Evolutionary conservation across 805 yeast species (phyloP).

Genomic region (Schwanniomyces polymorphus): DNA sequence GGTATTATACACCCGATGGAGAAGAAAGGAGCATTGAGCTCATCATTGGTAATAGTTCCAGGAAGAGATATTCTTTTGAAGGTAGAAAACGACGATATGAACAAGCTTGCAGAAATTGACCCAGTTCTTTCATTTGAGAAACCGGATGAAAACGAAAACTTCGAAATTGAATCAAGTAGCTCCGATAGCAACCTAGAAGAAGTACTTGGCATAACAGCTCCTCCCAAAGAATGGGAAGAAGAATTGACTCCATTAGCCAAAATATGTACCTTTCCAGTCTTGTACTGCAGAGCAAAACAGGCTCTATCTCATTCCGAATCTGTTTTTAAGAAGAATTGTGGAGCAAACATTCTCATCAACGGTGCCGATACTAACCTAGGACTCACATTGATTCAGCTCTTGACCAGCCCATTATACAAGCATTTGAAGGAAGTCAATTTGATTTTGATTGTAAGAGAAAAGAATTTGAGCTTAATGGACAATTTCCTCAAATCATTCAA

Average conservation of each 20-base stretch:
- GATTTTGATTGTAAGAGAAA: slow-evolving; percentile 29
- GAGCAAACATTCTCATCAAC: slow-evolving; percentile 36
- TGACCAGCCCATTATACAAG: slow-evolving; percentile 27
- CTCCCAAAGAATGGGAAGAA: slow-evolving; percentile 4
- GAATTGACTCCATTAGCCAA: slow-evolving; percentile 32
- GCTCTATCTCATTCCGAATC: slow-evolving; percentile 25
- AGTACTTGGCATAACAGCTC: background rate
- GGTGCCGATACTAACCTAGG: slow-evolving; percentile 45
- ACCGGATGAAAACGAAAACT: slow-evolving; percentile 6
- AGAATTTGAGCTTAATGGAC: slow-evolving; percentile 15
- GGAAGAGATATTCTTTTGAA: slow-evolving; percentile 38
- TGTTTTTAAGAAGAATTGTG: slow-evolving; percentile 8
- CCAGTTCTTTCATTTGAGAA: slow-evolving; percentile 17
- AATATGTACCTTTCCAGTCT: slow-evolving; percentile 29
- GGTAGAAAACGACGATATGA: slow-evolving; percentile 23
- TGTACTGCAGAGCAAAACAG: slow-evolving; percentile 39
- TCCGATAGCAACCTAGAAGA: slow-evolving; percentile 1
- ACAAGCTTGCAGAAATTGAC: slow-evolving; percentile 20
- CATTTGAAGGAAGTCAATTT: slow-evolving; percentile 24
- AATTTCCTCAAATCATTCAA: slow-evolving; percentile 16
- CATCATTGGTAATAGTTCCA: slow-evolving; percentile 58
- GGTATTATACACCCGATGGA: slow-evolving; percentile 56
- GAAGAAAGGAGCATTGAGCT: slow-evolving; percentile 57
- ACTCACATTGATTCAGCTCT: slow-evolving; percentile 31
- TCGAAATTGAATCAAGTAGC: slow-evolving; percentile 13